These are phyloP conservation scores for Fusarium sp. DNA, from an alignment of 2,329 filamentous ascomycete genomes.

Conservation along the genomic window DNA sequence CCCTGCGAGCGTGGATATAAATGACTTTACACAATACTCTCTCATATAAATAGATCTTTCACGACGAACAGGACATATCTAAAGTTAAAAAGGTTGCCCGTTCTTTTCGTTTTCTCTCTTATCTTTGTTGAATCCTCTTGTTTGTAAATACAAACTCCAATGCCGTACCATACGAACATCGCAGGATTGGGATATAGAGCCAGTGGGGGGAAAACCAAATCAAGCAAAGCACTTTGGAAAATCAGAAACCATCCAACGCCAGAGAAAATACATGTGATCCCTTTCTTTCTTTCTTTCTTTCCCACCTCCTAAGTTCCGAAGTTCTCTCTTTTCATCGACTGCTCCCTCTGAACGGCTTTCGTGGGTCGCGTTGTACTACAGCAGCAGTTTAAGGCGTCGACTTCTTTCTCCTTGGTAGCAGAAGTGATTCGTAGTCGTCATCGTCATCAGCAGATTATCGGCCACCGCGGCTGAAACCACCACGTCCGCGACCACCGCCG, in stretches of 20 bases:
- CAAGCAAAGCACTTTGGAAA: constrained; percentile 40
- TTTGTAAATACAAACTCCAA: constrained; percentile 49
- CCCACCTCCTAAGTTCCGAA: constrained; percentile 21
- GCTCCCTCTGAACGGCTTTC: constrained; percentile 24
- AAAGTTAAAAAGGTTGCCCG: constrained; percentile 38
- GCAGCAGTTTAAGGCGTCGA: constrained; percentile 21
- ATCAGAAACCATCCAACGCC: constrained; percentile 43
- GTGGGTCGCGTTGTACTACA: constrained; percentile 34
- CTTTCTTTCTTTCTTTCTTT: constrained; percentile 37
- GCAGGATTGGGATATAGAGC: constrained; percentile 39
- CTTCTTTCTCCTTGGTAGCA: constrained; percentile 13
- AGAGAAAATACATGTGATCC: constrained; percentile 41
- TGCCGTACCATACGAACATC: constrained; percentile 37
- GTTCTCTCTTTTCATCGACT: constrained; percentile 10
- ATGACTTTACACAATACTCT: background rate
- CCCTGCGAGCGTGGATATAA: constrained; percentile 20
- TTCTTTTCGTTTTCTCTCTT: constrained; percentile 42
- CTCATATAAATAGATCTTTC: background rate
- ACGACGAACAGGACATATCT: constrained; percentile 7
- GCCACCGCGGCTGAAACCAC: constrained; percentile 50
- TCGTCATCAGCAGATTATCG: constrained; percentile 28
- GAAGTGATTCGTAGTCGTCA: constrained; percentile 15
- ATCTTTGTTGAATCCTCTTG: constrained; percentile 42
- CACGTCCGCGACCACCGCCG: constrained; percentile 47
- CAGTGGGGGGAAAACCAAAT: constrained; percentile 36